phyloP scores from a whole-genome alignment of 176 grass and related monocot genomes.

The Rhynchospora pubera region DNA sequence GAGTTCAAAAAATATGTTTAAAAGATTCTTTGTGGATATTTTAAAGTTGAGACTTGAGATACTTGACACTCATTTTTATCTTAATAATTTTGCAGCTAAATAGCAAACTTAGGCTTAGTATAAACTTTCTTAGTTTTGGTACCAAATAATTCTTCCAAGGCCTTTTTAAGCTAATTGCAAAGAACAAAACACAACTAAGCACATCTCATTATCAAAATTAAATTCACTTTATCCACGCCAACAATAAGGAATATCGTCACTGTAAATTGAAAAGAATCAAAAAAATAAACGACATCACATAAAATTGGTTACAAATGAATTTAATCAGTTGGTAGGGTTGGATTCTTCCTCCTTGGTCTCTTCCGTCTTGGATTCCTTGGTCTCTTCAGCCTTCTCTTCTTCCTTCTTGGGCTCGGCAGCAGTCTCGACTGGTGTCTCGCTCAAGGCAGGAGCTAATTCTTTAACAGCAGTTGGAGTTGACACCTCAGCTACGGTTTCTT shows the following conservation, averaged over 20 bases:
- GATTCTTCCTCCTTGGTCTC: conserved; percentile 17
- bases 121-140: background rate
- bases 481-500: conserved; percentile 9
- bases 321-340: conserved; percentile 8
- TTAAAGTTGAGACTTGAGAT: too few relatives aligned
- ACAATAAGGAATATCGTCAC: background rate
- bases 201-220: background rate
- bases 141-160: background rate
- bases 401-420: conserved; percentile 7
- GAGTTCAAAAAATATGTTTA: too few relatives aligned
- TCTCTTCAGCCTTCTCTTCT: conserved; percentile 3
- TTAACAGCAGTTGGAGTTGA: background rate
- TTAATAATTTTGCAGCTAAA: background rate
- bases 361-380: background rate
- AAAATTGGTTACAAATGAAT: background rate
- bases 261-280: conserved; percentile 1
- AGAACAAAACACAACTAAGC: background rate
- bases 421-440: conserved; percentile 10
- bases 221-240: background rate
- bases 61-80: background rate
- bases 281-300: background rate
- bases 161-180: background rate
- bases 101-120: background rate
- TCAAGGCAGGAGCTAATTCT: conserved; percentile 26
- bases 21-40: too few relatives aligned